phyloP scores from a whole-genome alignment of 2,329 filamentous ascomycete species.

The Pseudogymnoascus sp. region DNA sequence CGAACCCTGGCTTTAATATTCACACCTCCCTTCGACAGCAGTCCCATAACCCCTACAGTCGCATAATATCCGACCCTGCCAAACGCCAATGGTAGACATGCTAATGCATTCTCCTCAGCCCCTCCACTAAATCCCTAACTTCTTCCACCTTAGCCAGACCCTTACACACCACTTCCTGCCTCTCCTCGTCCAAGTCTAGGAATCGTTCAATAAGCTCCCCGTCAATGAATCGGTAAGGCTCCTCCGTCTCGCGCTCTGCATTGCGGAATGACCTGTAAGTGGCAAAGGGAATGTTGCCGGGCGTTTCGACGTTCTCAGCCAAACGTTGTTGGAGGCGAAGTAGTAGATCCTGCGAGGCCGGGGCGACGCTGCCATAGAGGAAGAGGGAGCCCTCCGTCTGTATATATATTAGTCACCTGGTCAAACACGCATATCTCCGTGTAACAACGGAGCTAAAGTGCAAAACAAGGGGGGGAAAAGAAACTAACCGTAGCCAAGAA shows the following conservation, averaged over 20 bases:
- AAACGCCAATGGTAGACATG: not conserved
- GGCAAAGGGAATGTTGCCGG: constrained; percentile 69
- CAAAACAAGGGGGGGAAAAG: not conserved
- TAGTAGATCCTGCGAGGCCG: constrained; percentile 66
- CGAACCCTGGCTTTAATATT: not conserved
- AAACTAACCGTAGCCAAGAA: constrained; percentile 77
- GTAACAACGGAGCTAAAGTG: not conserved
- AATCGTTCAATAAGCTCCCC: constrained; percentile 86
- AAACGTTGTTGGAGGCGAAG: constrained; percentile 72
- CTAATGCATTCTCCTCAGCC: constrained; percentile 54
- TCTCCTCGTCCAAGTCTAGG: constrained; percentile 57
- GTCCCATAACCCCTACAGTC: not conserved
- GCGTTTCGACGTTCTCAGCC: constrained; percentile 54
- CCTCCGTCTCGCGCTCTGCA: constrained; percentile 59
- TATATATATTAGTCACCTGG: constrained; percentile 16
- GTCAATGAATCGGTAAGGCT: constrained; percentile 82
- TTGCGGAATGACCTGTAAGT: constrained; percentile 77
- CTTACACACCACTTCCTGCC: constrained; percentile 45
- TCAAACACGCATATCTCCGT: not conserved
- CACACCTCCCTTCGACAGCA: not conserved
- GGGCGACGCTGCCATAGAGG: constrained; percentile 72
- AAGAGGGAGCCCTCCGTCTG: constrained; percentile 88
- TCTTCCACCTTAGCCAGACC: constrained; percentile 53
- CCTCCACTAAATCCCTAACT: constrained; percentile 54
- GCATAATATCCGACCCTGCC: not conserved